Evolutionary conservation across 1,284 basidiomycete genomes (phyloP), one percentile per base, ranked within the genome.

Genomic region (Leucoagaricus sp.): DNA sequence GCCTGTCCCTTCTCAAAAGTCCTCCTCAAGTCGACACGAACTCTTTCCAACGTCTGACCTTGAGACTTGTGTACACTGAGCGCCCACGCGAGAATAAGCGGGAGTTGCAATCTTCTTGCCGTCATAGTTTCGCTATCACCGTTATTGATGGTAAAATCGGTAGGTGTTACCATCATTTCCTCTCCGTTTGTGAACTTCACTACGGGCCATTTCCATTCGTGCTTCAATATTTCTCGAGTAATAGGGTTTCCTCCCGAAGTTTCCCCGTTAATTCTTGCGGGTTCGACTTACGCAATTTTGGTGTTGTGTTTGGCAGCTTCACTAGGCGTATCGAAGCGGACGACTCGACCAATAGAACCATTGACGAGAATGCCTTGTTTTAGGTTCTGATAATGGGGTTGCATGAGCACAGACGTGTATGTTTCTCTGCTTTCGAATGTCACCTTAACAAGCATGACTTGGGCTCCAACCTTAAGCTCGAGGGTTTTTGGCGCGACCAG

Each of bases 1-100:
- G 93, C 93, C 80, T 89, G 86, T 19, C 93, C 93, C 62, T 88
- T 91, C 71, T 95, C 93, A 70, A 96, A 93, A 0, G 78, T 85
- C 36, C 78, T 75, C 26, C 65, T 66, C 19, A 92, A 74, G 65
- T 91, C 81, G 0, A 92, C 84, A 58, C 84, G 85, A 17, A 94
- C 90, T 13, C 91, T 78, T 53, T 92, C 82, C 17, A 95, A 70
- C 0, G 88, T 94, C 69, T 93, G 91, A 0, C 91, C 91, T 67
- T 94, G 93, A 2, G 87, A 87, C 69, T 96, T 95, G 71, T 94
- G 93, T 21, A 95, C 86, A 57, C 89, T 91, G 66, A 91, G 73
- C 0, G 91, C 89, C 88, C 89, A 93, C 0, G 90, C 85, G 2
- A 93, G 75, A 51, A 93, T 93, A 21, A 94, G 71, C 1, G 90